Conservation (phyloP, 78 protist genomes). For the Isochrysis galbana region DNA sequence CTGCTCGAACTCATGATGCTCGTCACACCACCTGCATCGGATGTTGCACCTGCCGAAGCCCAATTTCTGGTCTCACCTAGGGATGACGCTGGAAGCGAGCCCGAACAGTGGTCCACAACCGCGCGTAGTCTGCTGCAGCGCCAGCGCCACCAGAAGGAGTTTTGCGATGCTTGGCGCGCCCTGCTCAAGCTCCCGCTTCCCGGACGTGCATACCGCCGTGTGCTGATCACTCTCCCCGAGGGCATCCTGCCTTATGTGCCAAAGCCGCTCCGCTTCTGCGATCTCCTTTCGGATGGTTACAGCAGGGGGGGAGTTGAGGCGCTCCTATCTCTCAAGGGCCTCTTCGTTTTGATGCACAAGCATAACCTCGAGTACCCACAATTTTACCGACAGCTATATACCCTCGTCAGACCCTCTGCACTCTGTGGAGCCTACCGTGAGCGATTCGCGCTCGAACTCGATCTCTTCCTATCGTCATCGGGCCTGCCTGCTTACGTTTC, state of each 20-base stretch:
- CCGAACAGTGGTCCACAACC: background rate
- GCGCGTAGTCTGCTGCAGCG: background rate
- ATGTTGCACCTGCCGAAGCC: background rate
- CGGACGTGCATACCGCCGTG: background rate
- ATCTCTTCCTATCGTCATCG: background rate
- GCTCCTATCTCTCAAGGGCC: background rate
- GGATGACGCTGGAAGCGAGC: too few relatives aligned
- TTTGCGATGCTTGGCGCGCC: background rate
- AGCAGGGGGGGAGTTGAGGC: background rate
- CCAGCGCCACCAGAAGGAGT: background rate
- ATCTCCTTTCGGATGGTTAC: background rate
- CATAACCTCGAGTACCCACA: slow-evolving; percentile 6
- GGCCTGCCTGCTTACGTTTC: background rate
- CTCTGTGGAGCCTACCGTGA: background rate
- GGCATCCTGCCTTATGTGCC: background rate
- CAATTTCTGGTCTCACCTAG: background rate
- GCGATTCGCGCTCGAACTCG: background rate
- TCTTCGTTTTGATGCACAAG: background rate
- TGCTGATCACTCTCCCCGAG: background rate
- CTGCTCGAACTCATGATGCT: background rate
- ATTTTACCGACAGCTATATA: background rate
- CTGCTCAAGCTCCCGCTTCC: background rate
- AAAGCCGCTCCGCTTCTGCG: background rate
- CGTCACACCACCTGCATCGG: background rate
- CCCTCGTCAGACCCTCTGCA: background rate